These are phyloP conservation scores for Gymnopilus junonius DNA, from an alignment of 768 basidiomycete genomes.

Conservation along the genomic window DNA sequence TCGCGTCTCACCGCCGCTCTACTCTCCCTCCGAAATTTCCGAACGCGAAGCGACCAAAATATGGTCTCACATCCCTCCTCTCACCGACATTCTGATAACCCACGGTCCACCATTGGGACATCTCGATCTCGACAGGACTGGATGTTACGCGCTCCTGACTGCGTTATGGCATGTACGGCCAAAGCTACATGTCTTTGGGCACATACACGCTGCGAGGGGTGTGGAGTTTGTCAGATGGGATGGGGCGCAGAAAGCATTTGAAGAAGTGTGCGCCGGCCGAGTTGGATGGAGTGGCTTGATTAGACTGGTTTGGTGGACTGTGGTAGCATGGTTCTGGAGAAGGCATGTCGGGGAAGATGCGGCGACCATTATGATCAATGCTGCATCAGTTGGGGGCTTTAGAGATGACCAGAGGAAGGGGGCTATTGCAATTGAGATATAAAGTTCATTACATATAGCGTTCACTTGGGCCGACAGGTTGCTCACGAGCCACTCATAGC, in stretches of 20 bases:
- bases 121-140: slow-evolving; percentile 26
- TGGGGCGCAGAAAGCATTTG: slow-evolving; percentile 30
- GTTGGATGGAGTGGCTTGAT: slow-evolving; percentile 17
- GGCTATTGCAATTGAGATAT: slow-evolving; percentile 34
- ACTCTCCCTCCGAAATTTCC: not conserved
- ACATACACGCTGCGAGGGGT: slow-evolving; percentile 43
- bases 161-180: slow-evolving; percentile 40
- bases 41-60: slow-evolving; percentile 6
- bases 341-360: slow-evolving; percentile 4
- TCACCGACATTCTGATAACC: slow-evolving; percentile 45
- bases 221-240: slow-evolving; percentile 37
- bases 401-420: slow-evolving; percentile 26
- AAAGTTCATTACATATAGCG: too few relatives aligned
- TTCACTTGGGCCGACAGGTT: too few relatives aligned
- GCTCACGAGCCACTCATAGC: too few relatives aligned
- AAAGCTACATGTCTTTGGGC: slow-evolving; percentile 44
- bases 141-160: slow-evolving; percentile 36
- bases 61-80: slow-evolving; percentile 34
- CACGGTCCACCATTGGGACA: slow-evolving; percentile 45
- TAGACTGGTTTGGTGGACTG: slow-evolving; percentile 14
- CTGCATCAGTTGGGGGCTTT: slow-evolving; percentile 30
- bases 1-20: slow-evolving; percentile 8
- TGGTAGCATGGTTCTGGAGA: slow-evolving; percentile 1
- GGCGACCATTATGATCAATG: slow-evolving; percentile 36
- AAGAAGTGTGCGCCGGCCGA: slow-evolving; percentile 26